A percentile compares a stretch with the other conserved stretches of the same genome.
These are phyloP conservation scores for Lentinula lateritia DNA, from an alignment of 768 basidiomycete species.

Conservation along the genomic window DNA sequence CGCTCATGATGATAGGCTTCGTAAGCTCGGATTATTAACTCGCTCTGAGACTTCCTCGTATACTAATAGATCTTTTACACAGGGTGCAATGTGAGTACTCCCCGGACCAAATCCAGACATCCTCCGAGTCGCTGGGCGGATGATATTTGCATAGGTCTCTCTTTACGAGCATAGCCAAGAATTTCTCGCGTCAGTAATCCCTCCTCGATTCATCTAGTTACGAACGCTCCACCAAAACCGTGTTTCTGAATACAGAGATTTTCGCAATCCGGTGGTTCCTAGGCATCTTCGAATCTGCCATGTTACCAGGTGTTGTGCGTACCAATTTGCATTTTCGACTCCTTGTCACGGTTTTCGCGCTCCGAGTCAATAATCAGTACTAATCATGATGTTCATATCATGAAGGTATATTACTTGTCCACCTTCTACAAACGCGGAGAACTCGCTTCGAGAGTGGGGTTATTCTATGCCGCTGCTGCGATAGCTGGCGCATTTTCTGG, in stretches of 20 bases:
- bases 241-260: constrained; percentile 23
- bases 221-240: background rate
- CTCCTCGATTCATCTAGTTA: background rate
- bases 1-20: constrained; percentile 46
- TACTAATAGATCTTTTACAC: background rate
- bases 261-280: constrained; percentile 45
- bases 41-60: background rate
- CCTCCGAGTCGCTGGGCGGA: background rate
- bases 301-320: constrained; percentile 40
- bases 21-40: constrained; percentile 20
- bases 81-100: constrained; percentile 36
- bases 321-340: no score
- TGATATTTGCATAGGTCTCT: constrained; percentile 28
- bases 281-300: constrained; percentile 43
- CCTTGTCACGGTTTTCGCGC: no score
- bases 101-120: background rate
- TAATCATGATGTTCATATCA: background rate
- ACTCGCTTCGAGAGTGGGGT: constrained; percentile 42
- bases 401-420: constrained; percentile 42
- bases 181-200: constrained; percentile 32
- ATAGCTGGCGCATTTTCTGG: constrained; percentile 45
- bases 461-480: constrained; percentile 45
- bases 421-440: constrained; percentile 48
- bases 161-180: constrained; percentile 37
- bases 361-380: no score